A percentile compares a stretch with the other conserved stretches of the same genome.
These are phyloP conservation scores for Rhynchospora tenuis DNA, from an alignment of 176 grass and related monocot genomes.

Conservation along the genomic window DNA sequence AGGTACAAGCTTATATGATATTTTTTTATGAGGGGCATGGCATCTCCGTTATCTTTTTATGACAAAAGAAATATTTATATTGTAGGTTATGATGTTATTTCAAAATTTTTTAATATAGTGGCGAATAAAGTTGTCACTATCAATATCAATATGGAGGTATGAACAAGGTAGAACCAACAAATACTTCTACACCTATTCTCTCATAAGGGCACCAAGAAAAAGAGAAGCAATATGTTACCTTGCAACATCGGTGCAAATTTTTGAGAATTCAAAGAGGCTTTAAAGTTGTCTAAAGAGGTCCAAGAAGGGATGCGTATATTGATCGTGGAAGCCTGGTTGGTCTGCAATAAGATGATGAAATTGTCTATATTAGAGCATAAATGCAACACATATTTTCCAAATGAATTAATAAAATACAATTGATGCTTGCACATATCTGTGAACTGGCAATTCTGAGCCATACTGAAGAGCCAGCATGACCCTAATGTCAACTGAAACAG, in stretches of 20 bases:
- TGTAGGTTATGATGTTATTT: neutral
- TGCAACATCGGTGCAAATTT: conserved; percentile 39
- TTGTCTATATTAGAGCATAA: neutral
- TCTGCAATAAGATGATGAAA: conserved; percentile 27
- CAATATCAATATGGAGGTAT: neutral
- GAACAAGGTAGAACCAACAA: neutral
- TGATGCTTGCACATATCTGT: neutral
- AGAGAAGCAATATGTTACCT: conserved; percentile 39
- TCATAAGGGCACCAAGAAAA: neutral
- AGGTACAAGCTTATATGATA: neutral
- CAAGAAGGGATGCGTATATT: conserved; percentile 77
- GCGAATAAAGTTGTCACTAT: neutral
- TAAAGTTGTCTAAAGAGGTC: conserved; percentile 48
- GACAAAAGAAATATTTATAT: neutral
- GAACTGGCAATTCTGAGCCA: neutral
- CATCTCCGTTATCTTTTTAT: neutral
- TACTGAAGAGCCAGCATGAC: neutral
- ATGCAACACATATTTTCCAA: neutral
- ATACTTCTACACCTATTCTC: neutral
- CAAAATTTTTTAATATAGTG: neutral
- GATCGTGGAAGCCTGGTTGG: conserved; percentile 39
- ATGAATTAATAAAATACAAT: neutral
- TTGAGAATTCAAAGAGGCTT: conserved; percentile 54
- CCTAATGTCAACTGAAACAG: neutral
- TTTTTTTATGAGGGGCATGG: neutral